These are phyloP conservation scores for Agaricus bisporus DNA, from an alignment of 768 basidiomycete species.

Conservation along the genomic window DNA sequence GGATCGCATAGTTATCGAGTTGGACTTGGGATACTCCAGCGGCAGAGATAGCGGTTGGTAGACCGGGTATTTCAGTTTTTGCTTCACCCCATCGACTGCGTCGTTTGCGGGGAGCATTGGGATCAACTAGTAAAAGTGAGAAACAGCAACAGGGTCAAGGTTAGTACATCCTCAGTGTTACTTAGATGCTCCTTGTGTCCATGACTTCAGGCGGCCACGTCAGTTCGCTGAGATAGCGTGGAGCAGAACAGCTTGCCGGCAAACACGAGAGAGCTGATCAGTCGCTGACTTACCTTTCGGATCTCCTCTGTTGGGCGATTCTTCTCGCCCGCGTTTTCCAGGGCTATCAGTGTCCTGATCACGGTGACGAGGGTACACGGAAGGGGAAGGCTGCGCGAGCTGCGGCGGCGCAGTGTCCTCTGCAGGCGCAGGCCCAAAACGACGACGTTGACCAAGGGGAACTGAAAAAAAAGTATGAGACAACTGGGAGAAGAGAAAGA, in stretches of 20 bases:
- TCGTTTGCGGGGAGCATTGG: slow-evolving; percentile 87
- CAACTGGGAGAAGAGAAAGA: slow-evolving; percentile 8
- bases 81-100: slow-evolving; percentile 98
- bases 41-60: slow-evolving; percentile 91
- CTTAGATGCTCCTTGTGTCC: slow-evolving; percentile 21
- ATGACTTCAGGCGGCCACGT: slow-evolving; percentile 22
- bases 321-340: slow-evolving; percentile 60
- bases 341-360: slow-evolving; percentile 51
- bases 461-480: slow-evolving; percentile 31
- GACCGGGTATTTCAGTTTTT: slow-evolving; percentile 83
- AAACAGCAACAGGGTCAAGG: slow-evolving; percentile 54
- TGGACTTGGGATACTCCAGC: slow-evolving; percentile 93
- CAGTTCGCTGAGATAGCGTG: slow-evolving; percentile 27
- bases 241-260: slow-evolving; percentile 19
- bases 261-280: slow-evolving; percentile 22
- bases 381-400: slow-evolving; percentile 82
- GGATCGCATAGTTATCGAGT: slow-evolving; percentile 96
- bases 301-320: slow-evolving; percentile 54
- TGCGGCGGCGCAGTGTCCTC: slow-evolving; percentile 82
- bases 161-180: slow-evolving; percentile 24
- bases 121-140: slow-evolving; percentile 56
- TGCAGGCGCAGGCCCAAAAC: slow-evolving; percentile 83
- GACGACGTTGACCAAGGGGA: slow-evolving; percentile 82
- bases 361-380: slow-evolving; percentile 69
- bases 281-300: slow-evolving; percentile 66